These are phyloP conservation scores for Mediolabrus comicus DNA, from an alignment of 108 stramenopile species.

Conservation along the genomic window DNA sequence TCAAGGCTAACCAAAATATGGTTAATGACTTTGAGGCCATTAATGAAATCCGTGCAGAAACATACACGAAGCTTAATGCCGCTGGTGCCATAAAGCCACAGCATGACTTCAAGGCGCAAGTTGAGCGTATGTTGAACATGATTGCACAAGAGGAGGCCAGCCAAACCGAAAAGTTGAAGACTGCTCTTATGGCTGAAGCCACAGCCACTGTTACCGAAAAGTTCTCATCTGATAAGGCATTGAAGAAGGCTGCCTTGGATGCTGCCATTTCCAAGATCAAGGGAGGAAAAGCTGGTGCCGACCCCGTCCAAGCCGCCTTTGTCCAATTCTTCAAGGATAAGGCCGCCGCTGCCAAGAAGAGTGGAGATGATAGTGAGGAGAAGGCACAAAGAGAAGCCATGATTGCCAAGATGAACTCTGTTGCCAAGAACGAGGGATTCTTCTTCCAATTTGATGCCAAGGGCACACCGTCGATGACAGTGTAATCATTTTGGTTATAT, in stretches of 20 bases:
- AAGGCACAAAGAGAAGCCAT: slow-evolving; percentile 60
- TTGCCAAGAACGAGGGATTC: slow-evolving; percentile 75
- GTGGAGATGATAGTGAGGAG: slow-evolving; percentile 65
- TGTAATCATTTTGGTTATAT: slow-evolving; percentile 36
- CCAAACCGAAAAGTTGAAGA: slow-evolving; percentile 78
- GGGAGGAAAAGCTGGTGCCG: slow-evolving; percentile 46
- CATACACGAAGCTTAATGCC: slow-evolving; percentile 81
- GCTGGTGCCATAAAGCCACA: slow-evolving; percentile 85
- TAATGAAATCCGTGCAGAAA: slow-evolving; percentile 53
- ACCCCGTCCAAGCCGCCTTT: slow-evolving; percentile 75
- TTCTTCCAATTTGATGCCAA: slow-evolving; percentile 73
- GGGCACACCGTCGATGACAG: slow-evolving; percentile 75
- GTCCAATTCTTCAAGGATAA: slow-evolving; percentile 77
- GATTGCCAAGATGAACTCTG: slow-evolving; percentile 74
- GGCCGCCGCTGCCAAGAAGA: slow-evolving; percentile 65
- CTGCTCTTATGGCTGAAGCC: slow-evolving; percentile 79
- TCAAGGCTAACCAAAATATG: slow-evolving; percentile 71
- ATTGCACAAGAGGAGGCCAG: slow-evolving; percentile 70
- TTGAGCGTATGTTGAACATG: slow-evolving; percentile 73
- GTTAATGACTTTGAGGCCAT: slow-evolving; percentile 71
- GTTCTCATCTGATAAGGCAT: slow-evolving; percentile 57
- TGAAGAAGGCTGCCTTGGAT: slow-evolving; percentile 78
- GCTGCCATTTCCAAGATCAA: slow-evolving; percentile 72
- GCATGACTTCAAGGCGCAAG: slow-evolving; percentile 83
- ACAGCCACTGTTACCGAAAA: slow-evolving; percentile 68